Evolutionary conservation across 1,284 basidiomycete genomes (phyloP).

Genomic region (Sanghuangporus sanghuang): DNA sequence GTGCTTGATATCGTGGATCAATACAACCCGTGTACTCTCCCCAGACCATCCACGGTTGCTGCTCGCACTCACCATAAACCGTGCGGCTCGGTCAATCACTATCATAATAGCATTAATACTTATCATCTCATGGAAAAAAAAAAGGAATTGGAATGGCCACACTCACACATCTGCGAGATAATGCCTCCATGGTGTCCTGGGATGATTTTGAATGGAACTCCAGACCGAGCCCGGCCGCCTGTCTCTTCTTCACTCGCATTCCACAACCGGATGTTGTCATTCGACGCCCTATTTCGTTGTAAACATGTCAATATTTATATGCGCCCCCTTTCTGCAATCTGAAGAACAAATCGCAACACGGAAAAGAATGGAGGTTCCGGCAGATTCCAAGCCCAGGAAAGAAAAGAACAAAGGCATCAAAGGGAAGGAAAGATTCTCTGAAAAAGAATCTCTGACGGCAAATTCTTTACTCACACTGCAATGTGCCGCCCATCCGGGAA

Average conservation of each 20-base stretch:
- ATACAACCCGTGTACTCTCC: constrained; percentile 82
- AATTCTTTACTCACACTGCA: constrained; percentile 60
- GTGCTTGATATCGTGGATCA: constrained; percentile 84
- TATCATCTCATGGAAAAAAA: neutral
- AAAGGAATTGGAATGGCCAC: too few relatives aligned
- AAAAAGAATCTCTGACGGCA: neutral
- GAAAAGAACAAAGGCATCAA: neutral
- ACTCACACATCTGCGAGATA: constrained; percentile 84
- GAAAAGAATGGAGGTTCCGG: neutral
- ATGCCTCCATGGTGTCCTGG: constrained; percentile 95
- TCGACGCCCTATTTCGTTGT: constrained; percentile 61
- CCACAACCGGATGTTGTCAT: constrained; percentile 94
- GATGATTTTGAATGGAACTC: constrained; percentile 90
- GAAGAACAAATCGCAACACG: neutral
- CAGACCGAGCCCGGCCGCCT: constrained; percentile 33
- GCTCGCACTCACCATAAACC: constrained; percentile 87
- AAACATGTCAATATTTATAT: neutral
- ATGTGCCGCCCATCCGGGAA: constrained; percentile 91
- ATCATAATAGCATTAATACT: constrained; percentile 22
- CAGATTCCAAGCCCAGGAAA: neutral
- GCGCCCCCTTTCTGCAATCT: neutral
- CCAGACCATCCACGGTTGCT: constrained; percentile 96
- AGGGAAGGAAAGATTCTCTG: constrained; percentile 16
- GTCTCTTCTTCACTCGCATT: constrained; percentile 75
- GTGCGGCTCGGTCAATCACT: constrained; percentile 85